Evolutionary conservation across 108 stramenopile genomes (phyloP), one percentile per base, ranked within the genome.

Genomic region (Asterionellopsis glacialis): DNA sequence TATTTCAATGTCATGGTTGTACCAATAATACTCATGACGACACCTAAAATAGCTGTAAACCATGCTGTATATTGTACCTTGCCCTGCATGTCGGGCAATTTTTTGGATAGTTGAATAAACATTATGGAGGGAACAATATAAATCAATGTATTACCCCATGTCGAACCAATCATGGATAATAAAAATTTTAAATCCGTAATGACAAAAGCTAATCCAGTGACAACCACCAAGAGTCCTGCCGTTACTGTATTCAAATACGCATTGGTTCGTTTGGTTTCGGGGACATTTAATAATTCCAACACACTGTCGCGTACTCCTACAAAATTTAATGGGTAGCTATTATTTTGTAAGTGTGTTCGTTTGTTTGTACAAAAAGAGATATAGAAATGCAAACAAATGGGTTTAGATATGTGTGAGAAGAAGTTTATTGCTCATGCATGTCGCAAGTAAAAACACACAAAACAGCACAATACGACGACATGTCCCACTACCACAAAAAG

Each of bases 51-150:
- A 12, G 14, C 40, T 15, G 56, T 57, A 16, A 16, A n/a, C 21
- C n/a, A 13, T 4, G 41, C 56, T 15, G 39, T 16, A 41, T 7
- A 3, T 24, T 24, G 19, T 26, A 25, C 56, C 14, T 57, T 42
- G 19, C 9, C 21, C 22, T 57, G 4, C 5, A 41, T n/a, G 5
- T 16, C 38, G 4, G 40, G 40, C 2, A 41, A 2, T 16, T 57
- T 40, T 9, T 57, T 57, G 22, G 22, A 26, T 16, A 23, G 25
- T 9, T 41, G 56, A 16, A 57, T 22, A 45, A 67, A 64, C 86
- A 94, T 91, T n/a, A 80, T 47, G n/a, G 87, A 63, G 4, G 93
- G 93, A 69, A 86, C 75, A 11, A 91, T 21, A 59, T 85, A 90
- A 27, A 89, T 85, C 51, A 94, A 80, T 7, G 84, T 77, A 41